phyloP scores from a whole-genome alignment of 768 basidiomycete genomes.

The Pleurotus eryngii region DNA sequence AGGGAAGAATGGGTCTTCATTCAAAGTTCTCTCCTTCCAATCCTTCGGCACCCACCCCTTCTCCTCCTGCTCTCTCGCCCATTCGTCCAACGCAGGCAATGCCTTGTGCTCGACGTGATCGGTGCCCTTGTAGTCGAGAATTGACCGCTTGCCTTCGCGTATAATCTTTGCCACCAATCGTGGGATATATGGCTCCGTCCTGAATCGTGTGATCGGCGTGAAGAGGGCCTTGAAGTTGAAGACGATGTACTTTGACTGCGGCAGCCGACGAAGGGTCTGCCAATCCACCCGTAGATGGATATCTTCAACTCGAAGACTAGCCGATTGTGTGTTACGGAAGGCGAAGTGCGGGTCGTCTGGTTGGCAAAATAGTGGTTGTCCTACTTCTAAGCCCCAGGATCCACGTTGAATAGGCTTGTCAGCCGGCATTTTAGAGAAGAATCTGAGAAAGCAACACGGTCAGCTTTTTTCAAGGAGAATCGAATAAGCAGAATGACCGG shows the following conservation, averaged over 20 bases:
- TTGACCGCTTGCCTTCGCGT: slow-evolving; percentile 32
- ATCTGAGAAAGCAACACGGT: slow-evolving; percentile 24
- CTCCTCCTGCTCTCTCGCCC: slow-evolving; percentile 48
- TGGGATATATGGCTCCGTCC: slow-evolving; percentile 46
- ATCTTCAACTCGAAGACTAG: slow-evolving; percentile 34
- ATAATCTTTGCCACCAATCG: slow-evolving; percentile 41
- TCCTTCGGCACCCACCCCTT: slow-evolving; percentile 40
- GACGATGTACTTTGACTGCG: slow-evolving; percentile 42
- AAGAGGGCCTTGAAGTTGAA: slow-evolving; percentile 57
- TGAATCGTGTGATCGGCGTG: slow-evolving; percentile 42
- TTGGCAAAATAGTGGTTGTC: slow-evolving; percentile 44
- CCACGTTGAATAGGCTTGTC: slow-evolving; percentile 51
- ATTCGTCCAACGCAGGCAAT: slow-evolving; percentile 41
- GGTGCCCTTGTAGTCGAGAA: slow-evolving; percentile 44
- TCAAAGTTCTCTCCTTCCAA: slow-evolving; percentile 47
- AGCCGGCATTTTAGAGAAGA: slow-evolving; percentile 43
- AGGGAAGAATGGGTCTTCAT: slow-evolving; percentile 51
- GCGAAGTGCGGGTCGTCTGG: slow-evolving; percentile 33
- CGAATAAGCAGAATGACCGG: slow-evolving; percentile 26
- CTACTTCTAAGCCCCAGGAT: slow-evolving; percentile 51
- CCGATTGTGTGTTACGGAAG: slow-evolving; percentile 28
- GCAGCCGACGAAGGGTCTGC: slow-evolving; percentile 51
- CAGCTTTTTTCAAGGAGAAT: background rate
- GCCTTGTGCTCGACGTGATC: slow-evolving; percentile 38
- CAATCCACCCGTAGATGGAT: slow-evolving; percentile 50